Evolutionary conservation across 202 grass and related monocot genomes (phyloP).

Genomic region (Miscanthus sacchariflorus): DNA sequence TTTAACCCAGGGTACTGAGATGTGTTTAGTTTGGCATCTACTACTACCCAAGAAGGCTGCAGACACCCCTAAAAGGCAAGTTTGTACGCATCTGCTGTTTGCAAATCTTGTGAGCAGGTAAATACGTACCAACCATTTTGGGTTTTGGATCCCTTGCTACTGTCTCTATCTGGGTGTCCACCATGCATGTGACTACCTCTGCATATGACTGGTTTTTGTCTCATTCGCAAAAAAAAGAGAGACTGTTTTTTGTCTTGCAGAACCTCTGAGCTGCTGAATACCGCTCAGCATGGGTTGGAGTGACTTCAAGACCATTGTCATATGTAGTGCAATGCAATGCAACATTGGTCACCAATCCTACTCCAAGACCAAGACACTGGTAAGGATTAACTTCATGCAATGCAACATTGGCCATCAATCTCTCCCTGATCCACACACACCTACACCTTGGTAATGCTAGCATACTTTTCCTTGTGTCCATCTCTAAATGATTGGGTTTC

Average conservation of each 20-base stretch:
- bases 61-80: slow-evolving; percentile 39
- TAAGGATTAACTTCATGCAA: neutral
- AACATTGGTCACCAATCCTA: too few species aligned
- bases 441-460: neutral
- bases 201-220: neutral
- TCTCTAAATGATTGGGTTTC: neutral
- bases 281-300: too few species aligned
- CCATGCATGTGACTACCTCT: neutral
- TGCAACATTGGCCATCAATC: neutral
- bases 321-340: too few species aligned
- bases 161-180: neutral
- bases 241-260: too few species aligned
- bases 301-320: too few species aligned
- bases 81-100: slow-evolving; percentile 35
- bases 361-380: too few species aligned
- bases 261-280: too few species aligned
- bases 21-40: neutral
- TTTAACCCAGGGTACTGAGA: neutral
- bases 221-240: too few species aligned
- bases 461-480: slow-evolving; percentile 28
- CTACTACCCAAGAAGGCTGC: neutral
- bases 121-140: too few species aligned
- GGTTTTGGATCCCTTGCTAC: slow-evolving; percentile 11
- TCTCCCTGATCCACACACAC: neutral
- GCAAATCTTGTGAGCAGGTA: neutral